These are phyloP conservation scores for Atalantia buxifolia DNA, from an alignment of 345 rosid species.

Conservation along the genomic window DNA sequence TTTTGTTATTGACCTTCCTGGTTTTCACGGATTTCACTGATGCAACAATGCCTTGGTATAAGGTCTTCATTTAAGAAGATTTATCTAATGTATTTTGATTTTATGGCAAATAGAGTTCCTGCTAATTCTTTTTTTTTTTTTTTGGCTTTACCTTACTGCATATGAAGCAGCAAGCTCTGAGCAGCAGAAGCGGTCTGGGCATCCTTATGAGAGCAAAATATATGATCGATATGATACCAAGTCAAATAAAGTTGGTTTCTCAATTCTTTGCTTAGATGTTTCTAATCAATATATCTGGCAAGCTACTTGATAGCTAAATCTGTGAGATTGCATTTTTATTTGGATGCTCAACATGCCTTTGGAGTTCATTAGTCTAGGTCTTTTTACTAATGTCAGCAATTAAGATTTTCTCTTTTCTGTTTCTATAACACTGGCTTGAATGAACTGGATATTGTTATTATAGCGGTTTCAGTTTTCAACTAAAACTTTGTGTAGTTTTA, in stretches of 20 bases:
- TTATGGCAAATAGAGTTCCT: not conserved
- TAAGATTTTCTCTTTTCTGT: not conserved
- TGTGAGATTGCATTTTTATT: not conserved
- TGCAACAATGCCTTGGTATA: not conserved
- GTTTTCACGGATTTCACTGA: not conserved
- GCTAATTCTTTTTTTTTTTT: conserved; percentile 8
- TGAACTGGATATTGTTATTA: not conserved
- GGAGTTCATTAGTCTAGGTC: not conserved
- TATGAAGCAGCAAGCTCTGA: conserved; percentile 37
- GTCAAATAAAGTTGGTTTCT: conserved; percentile 64
- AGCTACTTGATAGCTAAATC: not conserved
- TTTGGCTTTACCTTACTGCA: not conserved
- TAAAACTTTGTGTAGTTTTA: not conserved
- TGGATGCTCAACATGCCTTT: not conserved
- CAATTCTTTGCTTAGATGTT: conserved; percentile 15
- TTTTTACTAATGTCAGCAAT: not conserved
- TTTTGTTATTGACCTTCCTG: not conserved
- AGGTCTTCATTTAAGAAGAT: not conserved
- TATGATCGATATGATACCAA: conserved; percentile 53
- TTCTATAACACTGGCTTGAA: not conserved
- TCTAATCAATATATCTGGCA: conserved; percentile 1
- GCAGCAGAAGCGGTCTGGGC: conserved; percentile 46
- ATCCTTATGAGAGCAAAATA: conserved; percentile 59
- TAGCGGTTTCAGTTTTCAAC: not conserved
- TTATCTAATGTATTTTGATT: not conserved